A percentile compares a stretch with the other conserved stretches of the same genome.
Conservation (phyloP, 352 stramenopile species). For the Phytophthora rubi region DNA sequence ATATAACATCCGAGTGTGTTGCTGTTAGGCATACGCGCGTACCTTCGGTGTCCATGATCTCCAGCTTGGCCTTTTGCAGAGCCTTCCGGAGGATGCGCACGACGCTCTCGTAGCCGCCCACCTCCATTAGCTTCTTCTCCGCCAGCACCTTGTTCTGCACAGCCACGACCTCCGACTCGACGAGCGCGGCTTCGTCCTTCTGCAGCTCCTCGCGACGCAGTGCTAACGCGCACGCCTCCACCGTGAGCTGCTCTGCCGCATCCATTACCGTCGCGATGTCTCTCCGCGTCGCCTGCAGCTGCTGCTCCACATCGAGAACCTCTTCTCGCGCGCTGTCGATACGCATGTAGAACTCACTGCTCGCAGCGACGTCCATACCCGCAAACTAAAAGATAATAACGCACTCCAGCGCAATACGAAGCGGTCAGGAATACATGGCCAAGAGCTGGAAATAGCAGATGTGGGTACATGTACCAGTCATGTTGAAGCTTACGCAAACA, state of each 20-base stretch:
- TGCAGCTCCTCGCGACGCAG: conserved; percentile 70
- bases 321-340: conserved; percentile 53
- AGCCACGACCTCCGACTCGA: conserved; percentile 49
- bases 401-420: neutral
- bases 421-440: too few species aligned
- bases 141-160: conserved; percentile 62
- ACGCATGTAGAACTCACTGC: conserved; percentile 46
- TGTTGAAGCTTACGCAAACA: neutral
- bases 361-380: conserved; percentile 38
- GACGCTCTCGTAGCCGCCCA: conserved; percentile 65
- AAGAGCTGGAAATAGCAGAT: too few species aligned
- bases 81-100: conserved; percentile 63
- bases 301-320: conserved; percentile 32
- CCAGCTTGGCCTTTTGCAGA: conserved; percentile 54
- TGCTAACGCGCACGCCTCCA: conserved; percentile 51
- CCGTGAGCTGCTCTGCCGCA: conserved; percentile 57
- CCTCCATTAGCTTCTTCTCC: conserved; percentile 68
- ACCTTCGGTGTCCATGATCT: conserved; percentile 64
- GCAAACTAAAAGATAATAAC: conserved; percentile 8
- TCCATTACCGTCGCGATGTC: conserved; percentile 49
- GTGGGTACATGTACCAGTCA: too few species aligned
- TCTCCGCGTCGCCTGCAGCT: conserved; percentile 44
- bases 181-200: conserved; percentile 60
- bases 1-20: neutral
- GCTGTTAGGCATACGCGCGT: neutral